Conservation (phyloP, 805 yeast species). For the Clavispora santaluciae region DNA sequence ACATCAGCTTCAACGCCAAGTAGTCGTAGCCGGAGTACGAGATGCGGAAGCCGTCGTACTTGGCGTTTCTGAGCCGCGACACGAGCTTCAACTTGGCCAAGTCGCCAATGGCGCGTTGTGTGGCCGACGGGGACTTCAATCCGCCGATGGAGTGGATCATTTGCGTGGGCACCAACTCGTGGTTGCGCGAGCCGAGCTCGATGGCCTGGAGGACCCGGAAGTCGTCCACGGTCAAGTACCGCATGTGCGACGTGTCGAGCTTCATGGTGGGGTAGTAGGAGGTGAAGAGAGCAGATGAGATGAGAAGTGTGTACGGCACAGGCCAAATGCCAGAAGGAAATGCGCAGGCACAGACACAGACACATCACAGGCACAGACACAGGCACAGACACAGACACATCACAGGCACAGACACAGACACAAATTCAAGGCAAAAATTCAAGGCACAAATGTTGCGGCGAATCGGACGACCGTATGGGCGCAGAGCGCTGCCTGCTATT, state of each 20-base stretch:
- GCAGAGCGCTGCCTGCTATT: no score
- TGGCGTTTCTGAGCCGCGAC: conserved; percentile 78
- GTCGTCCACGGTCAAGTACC: conserved; percentile 87
- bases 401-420: no score
- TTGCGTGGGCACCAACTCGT: conserved; percentile 88
- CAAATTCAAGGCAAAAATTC: no score
- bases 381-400: no score
- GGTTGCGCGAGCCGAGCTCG: conserved; percentile 87
- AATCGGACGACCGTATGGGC: no score
- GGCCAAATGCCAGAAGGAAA: no score
- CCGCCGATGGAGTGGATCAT: conserved; percentile 79
- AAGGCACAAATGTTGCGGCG: no score
- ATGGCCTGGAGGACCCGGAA: conserved; percentile 84
- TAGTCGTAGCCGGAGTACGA: conserved; percentile 91
- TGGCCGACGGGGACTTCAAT: conserved; percentile 66
- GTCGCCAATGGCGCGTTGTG: conserved; percentile 74
- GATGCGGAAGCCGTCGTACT: conserved; percentile 89
- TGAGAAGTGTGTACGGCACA: not conserved
- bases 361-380: no score
- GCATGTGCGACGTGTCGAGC: conserved; percentile 88
- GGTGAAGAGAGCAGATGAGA: not conserved
- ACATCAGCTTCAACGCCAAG: conserved; percentile 80
- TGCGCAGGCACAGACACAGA: no score
- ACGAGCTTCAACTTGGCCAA: conserved; percentile 82
- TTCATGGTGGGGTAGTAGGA: conserved; percentile 53